Conservation (phyloP, 108 stramenopile species). For the Hondaea fermentalgiana region DNA sequence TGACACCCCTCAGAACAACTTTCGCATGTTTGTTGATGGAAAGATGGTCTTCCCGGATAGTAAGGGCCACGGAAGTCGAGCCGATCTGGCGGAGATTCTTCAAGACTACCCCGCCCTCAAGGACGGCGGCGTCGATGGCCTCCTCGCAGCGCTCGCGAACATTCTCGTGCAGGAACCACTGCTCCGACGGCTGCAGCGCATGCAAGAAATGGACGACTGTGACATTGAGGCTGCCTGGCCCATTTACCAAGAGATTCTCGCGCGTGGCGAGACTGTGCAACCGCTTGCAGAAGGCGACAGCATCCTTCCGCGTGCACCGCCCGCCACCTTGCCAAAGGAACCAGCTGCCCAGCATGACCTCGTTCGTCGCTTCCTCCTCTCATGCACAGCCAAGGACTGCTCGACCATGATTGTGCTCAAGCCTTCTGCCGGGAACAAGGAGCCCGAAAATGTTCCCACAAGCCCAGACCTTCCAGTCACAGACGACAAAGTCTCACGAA, state of each 20-base stretch:
- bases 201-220: conserved; percentile 11
- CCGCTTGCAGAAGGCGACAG: conserved; percentile 4
- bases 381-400: conserved; percentile 13
- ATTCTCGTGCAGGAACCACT: background rate
- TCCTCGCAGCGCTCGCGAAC: background rate
- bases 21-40: conserved; percentile 12
- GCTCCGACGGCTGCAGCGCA: background rate
- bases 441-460: background rate
- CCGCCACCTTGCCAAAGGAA: background rate
- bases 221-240: conserved; percentile 3
- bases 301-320: background rate
- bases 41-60: background rate
- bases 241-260: background rate
- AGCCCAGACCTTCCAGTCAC: background rate
- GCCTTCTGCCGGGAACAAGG: background rate
- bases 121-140: background rate
- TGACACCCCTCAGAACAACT: conserved; percentile 4
- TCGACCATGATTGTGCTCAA: background rate
- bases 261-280: background rate
- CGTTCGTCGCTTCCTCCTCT: background rate
- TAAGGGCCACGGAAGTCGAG: conserved; percentile 5
- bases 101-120: background rate
- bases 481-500: background rate
- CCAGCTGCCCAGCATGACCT: background rate
- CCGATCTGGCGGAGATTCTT: background rate